Conservation (phyloP, 1,139 yeast genomes). For the Chernovozyma sophiae-reginae region DNA sequence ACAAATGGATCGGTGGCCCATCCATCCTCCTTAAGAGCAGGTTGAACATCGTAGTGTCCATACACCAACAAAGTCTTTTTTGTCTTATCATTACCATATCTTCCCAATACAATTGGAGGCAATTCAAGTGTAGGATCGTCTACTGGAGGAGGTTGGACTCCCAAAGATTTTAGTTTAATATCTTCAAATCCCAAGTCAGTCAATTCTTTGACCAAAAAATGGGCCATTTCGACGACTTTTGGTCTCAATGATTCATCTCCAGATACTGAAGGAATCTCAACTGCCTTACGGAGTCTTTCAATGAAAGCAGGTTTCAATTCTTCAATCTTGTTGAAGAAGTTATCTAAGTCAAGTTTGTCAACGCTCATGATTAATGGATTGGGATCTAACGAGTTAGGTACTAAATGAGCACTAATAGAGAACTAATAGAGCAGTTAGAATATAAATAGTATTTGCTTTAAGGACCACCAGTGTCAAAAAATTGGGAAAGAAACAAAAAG, state of each 20-base stretch:
- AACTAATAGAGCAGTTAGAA: too few relatives aligned
- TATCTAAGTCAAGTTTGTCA: slow-evolving; percentile 32
- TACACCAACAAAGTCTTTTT: slow-evolving; percentile 88
- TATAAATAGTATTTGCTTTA: too few relatives aligned
- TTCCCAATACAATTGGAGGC: slow-evolving; percentile 90
- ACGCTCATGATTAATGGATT: slow-evolving; percentile 2
- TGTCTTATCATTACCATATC: slow-evolving; percentile 73
- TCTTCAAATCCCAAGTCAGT: slow-evolving; percentile 71
- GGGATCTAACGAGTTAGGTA: too few relatives aligned
- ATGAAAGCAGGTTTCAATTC: slow-evolving; percentile 68
- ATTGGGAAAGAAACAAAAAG: neutral
- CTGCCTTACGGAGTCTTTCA: slow-evolving; percentile 69
- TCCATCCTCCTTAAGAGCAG: slow-evolving; percentile 88
- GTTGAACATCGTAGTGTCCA: slow-evolving; percentile 98
- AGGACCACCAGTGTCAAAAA: neutral
- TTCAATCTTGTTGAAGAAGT: slow-evolving; percentile 58
- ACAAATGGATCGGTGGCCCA: slow-evolving; percentile 93
- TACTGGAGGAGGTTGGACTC: slow-evolving; percentile 86
- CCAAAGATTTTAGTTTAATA: slow-evolving; percentile 76
- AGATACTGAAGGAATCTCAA: slow-evolving; percentile 92
- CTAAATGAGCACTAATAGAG: too few relatives aligned
- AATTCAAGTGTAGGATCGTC: slow-evolving; percentile 58
- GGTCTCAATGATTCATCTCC: slow-evolving; percentile 86
- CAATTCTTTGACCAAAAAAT: slow-evolving; percentile 70
- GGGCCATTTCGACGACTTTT: slow-evolving; percentile 81